Evolutionary conservation across 371 early-diverging fungal species (phyloP).

Genomic region (Mucor saturninus): DNA sequence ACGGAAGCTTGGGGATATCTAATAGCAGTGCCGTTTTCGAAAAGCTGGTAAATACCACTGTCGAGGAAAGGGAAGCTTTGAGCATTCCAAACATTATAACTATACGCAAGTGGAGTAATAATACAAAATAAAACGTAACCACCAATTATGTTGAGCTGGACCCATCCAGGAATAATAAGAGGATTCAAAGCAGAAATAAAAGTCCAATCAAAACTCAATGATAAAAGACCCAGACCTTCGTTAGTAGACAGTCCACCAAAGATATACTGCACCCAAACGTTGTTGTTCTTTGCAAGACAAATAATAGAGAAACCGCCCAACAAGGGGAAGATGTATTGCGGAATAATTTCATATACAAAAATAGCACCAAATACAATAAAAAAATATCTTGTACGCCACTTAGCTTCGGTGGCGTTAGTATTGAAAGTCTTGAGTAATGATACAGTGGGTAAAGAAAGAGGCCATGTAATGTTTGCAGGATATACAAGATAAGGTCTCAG

Average conservation of each 20-base stretch:
- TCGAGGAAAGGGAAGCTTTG: constrained; percentile 50
- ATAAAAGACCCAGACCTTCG: constrained; percentile 57
- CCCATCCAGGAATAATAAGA: constrained; percentile 71
- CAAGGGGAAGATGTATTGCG: constrained; percentile 53
- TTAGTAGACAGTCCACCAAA: constrained; percentile 54
- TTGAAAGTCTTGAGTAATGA: constrained; percentile 80
- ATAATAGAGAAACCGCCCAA: constrained; percentile 57
- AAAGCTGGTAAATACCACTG: constrained; percentile 40
- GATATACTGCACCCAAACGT: constrained; percentile 55
- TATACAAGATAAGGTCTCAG: constrained; percentile 58
- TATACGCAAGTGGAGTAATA: constrained; percentile 41
- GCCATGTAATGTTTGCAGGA: constrained; percentile 90
- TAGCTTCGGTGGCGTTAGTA: constrained; percentile 55
- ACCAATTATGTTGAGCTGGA: constrained; percentile 43
- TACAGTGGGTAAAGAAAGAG: constrained; percentile 72
- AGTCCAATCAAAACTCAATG: constrained; percentile 60
- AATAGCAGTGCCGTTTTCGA: constrained; percentile 29
- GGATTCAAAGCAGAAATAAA: constrained; percentile 54
- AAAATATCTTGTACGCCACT: constrained; percentile 65
- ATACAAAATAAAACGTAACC: constrained; percentile 47
- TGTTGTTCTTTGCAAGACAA: constrained; percentile 45
- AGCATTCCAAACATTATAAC: constrained; percentile 51
- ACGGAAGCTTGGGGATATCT: constrained; percentile 48
- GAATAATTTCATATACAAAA: constrained; percentile 55
- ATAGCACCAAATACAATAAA: constrained; percentile 45